Percentiles rank a stretch among this genome's conserved stretches.
Conservation (phyloP, 2,329 filamentous ascomycete species). For the Botryotinia calthae region DNA sequence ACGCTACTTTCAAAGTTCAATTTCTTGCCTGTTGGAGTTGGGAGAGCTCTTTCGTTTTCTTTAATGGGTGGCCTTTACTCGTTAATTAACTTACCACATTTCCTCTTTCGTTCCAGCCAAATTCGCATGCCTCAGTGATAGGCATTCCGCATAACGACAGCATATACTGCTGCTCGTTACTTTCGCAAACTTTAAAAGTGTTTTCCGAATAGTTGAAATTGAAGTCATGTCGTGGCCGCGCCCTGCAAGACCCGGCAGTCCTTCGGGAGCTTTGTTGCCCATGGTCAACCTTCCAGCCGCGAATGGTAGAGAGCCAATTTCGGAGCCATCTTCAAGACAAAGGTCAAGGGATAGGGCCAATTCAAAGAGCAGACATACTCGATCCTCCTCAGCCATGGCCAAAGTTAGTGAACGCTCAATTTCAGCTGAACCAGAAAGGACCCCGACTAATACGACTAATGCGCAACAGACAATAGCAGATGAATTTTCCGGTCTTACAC, state of each 20-base stretch:
- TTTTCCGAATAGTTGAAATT: constrained; percentile 1
- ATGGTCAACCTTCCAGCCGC: constrained; percentile 35
- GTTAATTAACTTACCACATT: constrained; percentile 3
- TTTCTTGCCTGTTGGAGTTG: constrained; percentile 14
- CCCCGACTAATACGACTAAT: constrained; percentile 22
- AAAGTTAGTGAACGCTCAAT: constrained; percentile 34
- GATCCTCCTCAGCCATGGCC: constrained; percentile 37
- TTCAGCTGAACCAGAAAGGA: constrained; percentile 7
- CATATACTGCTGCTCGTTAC: constrained; percentile 37
- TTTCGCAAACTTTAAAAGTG: neutral
- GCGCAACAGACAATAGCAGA: constrained; percentile 47
- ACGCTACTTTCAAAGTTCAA: neutral
- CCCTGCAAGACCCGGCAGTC: constrained; percentile 35
- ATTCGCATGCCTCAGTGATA: constrained; percentile 39
- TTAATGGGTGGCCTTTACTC: neutral
- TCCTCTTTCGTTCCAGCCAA: neutral
- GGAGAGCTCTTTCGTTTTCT: constrained; percentile 3
- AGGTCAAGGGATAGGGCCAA: constrained; percentile 30
- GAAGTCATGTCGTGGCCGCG: constrained; percentile 37
- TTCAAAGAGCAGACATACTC: constrained; percentile 34
- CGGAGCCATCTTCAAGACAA: constrained; percentile 32
- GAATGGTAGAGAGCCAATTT: constrained; percentile 23
- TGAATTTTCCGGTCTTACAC: constrained; percentile 65
- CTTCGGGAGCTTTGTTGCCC: constrained; percentile 33
- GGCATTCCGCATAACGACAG: constrained; percentile 33